Conservation (phyloP, 2,329 filamentous ascomycete species). For the Penicillium paneum region DNA sequence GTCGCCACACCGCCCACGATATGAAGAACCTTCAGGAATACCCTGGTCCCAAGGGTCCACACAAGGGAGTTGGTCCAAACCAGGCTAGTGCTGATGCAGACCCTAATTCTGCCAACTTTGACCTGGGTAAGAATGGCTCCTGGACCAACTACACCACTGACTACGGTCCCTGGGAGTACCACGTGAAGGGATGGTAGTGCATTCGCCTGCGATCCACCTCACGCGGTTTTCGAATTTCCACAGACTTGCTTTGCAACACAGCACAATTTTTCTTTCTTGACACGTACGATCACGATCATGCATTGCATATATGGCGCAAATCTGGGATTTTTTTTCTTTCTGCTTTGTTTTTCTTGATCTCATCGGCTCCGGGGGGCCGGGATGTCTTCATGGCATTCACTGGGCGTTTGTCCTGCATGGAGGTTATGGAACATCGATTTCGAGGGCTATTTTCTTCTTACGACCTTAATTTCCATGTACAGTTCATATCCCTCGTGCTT, state of each 20-base stretch:
- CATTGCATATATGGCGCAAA: conserved; percentile 41
- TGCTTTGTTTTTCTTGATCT: conserved; percentile 8
- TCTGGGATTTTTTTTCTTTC: conserved; percentile 29
- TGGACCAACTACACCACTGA: conserved; percentile 80
- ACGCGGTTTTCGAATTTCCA: background rate
- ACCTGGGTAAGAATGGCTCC: conserved; percentile 65
- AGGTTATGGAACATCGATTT: conserved; percentile 20
- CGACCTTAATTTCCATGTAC: conserved; percentile 35
- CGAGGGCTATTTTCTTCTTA: conserved; percentile 17
- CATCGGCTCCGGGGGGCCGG: conserved; percentile 13
- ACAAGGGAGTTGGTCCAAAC: conserved; percentile 31
- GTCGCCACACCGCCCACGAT: conserved; percentile 85
- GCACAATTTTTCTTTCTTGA: conserved; percentile 19
- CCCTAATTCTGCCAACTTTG: conserved; percentile 27
- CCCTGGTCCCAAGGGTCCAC: conserved; percentile 61
- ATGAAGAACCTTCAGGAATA: conserved; percentile 83
- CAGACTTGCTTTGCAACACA: conserved; percentile 12
- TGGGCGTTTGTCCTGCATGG: conserved; percentile 29
- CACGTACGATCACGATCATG: conserved; percentile 39
- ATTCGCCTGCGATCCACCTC: background rate
- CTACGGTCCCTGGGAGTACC: conserved; percentile 78
- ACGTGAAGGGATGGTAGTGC: conserved; percentile 76
- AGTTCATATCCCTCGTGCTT: conserved; percentile 22
- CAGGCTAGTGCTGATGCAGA: conserved; percentile 23
- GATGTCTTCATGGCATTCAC: conserved; percentile 28